phyloP scores from a whole-genome alignment of 2,329 filamentous ascomycete genomes.

The Ophiobolus disseminans region DNA sequence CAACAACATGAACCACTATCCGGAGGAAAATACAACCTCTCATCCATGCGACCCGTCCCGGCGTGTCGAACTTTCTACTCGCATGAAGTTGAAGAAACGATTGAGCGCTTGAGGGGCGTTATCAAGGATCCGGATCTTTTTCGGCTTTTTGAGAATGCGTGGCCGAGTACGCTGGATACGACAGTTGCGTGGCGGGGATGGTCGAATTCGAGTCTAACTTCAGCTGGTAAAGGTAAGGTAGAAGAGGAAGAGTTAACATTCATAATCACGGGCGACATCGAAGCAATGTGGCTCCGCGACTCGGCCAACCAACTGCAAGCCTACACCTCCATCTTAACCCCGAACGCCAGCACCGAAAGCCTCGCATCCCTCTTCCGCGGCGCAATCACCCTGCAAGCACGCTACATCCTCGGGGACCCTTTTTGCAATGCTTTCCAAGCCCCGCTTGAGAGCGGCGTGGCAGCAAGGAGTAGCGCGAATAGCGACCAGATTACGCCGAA shows the following conservation, averaged over 20 bases:
- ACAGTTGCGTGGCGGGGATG: conserved; percentile 72
- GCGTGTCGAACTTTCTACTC: conserved; percentile 56
- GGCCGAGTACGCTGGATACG: conserved; percentile 78
- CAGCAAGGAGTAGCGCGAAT: conserved; percentile 45
- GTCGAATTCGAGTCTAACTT: conserved; percentile 53
- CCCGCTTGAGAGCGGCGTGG: conserved; percentile 55
- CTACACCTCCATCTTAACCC: conserved; percentile 65
- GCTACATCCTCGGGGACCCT: conserved; percentile 68
- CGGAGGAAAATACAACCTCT: conserved; percentile 51
- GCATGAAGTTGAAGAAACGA: conserved; percentile 50
- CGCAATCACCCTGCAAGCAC: conserved; percentile 73
- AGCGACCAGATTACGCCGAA: conserved; percentile 53
- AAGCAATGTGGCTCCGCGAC: conserved; percentile 63
- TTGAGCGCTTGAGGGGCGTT: conserved; percentile 42
- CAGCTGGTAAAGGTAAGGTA: conserved; percentile 1
- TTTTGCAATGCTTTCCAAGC: conserved; percentile 63
- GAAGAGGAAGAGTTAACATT: conserved; percentile 61
- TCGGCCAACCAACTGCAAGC: conserved; percentile 74
- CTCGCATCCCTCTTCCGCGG: conserved; percentile 72
- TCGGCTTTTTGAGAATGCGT: conserved; percentile 74
- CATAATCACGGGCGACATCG: conserved; percentile 65
- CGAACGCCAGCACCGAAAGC: conserved; percentile 54
- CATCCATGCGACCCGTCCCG: conserved; percentile 53
- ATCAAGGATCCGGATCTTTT: conserved; percentile 66
- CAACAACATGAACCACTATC: conserved; percentile 53